Conservation (phyloP, 2,329 filamentous ascomycete species). For the Lachnellula cervina region DNA sequence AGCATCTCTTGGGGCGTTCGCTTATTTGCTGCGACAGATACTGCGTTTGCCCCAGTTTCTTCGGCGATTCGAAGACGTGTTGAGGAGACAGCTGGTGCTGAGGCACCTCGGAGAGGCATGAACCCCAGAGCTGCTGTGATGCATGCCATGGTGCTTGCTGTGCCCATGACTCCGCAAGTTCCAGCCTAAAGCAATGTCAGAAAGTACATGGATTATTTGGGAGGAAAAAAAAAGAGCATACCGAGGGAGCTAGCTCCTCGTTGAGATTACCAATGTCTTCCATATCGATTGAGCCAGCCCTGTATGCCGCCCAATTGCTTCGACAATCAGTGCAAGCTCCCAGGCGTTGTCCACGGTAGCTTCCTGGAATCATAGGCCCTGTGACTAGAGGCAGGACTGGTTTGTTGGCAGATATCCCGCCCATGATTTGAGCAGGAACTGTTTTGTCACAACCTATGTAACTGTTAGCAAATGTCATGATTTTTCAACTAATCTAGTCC, state of each 20-base stretch:
- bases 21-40: constrained; percentile 36
- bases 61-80: constrained; percentile 45
- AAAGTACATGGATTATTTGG: too few relatives aligned
- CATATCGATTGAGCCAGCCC: constrained; percentile 62
- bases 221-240: constrained; percentile 31
- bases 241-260: constrained; percentile 67
- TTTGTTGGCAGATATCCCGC: constrained; percentile 69
- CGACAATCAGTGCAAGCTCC: constrained; percentile 73
- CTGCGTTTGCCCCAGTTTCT: constrained; percentile 46
- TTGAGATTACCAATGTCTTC: constrained; percentile 68
- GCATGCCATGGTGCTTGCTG: constrained; percentile 53
- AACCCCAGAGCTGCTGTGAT: constrained; percentile 47
- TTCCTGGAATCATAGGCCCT: constrained; percentile 72
- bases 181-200: constrained; percentile 28
- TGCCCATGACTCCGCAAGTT: constrained; percentile 55
- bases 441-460: constrained; percentile 68
- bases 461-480: not conserved
- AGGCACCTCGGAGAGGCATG: constrained; percentile 48
- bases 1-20: constrained; percentile 41
- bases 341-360: constrained; percentile 56
- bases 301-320: constrained; percentile 66
- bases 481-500: constrained; percentile 10
- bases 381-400: constrained; percentile 65
- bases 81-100: constrained; percentile 49
- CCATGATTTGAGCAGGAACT: constrained; percentile 70